Percentiles rank a stretch among this genome's conserved stretches.
These are phyloP conservation scores for Quercus berberidifolia DNA, from an alignment of 306 rosid species.

Conservation along the genomic window DNA sequence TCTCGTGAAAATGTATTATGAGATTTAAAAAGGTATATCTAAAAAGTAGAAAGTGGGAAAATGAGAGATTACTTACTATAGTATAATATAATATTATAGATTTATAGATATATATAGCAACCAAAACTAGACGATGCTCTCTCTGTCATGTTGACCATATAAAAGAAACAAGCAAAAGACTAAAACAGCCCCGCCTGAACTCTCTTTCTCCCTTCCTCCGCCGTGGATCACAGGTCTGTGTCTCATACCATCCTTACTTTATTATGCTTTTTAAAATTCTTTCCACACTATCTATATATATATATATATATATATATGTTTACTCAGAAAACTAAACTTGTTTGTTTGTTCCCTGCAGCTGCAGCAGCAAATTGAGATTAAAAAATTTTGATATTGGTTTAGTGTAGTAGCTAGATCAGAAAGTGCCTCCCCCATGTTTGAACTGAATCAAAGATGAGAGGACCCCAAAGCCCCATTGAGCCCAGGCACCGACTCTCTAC, in stretches of 20 bases:
- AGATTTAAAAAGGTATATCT: too few relatives aligned
- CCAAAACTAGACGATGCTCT: neutral
- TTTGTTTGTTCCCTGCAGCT: too few relatives aligned
- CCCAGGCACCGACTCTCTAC: conserved; percentile 70
- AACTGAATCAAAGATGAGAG: conserved; percentile 60
- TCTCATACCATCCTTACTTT: neutral
- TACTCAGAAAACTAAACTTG: neutral
- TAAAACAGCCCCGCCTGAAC: neutral
- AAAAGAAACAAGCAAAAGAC: neutral
- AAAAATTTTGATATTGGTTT: neutral
- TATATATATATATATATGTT: neutral
- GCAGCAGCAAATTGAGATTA: neutral
- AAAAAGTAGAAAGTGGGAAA: too few relatives aligned
- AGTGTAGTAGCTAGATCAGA: conserved; percentile 10
- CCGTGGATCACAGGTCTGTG: conserved; percentile 2
- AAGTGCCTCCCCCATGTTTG: conserved; percentile 16
- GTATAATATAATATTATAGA: too few relatives aligned
- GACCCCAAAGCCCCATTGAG: conserved; percentile 54
- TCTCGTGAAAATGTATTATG: too few relatives aligned
- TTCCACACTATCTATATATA: neutral
- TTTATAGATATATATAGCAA: too few relatives aligned
- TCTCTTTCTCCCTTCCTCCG: neutral
- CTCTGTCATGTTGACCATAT: neutral
- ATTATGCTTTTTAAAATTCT: neutral
- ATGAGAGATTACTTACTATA: too few relatives aligned